Evolutionary conservation across 1,284 basidiomycete genomes (phyloP).

Genomic region (Ceratorhiza oryzae-sativae): DNA sequence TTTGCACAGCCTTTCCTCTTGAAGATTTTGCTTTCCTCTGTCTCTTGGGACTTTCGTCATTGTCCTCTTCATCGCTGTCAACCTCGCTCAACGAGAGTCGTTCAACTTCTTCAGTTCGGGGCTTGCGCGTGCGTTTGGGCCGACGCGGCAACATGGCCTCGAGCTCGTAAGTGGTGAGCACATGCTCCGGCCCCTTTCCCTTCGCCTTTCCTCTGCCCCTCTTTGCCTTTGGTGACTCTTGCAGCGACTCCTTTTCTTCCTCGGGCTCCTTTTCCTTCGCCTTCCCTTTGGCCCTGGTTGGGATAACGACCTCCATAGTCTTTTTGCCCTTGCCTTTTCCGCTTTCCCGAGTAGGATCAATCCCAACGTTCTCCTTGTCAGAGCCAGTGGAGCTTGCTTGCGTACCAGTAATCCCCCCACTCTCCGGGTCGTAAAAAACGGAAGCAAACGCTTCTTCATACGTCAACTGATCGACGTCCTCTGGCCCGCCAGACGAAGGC

Average conservation of each 20-base stretch:
- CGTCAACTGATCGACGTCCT: conserved; percentile 2
- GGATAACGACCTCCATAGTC: conserved; percentile 32
- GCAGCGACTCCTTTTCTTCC: background rate
- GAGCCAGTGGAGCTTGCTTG: conserved; percentile 5
- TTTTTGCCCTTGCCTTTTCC: conserved; percentile 1
- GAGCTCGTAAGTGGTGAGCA: conserved; percentile 33
- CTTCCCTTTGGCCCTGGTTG: conserved; percentile 14
- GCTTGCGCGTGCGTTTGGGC: conserved; percentile 13
- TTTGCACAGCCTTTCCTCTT: background rate
- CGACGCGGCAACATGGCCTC: conserved; percentile 33
- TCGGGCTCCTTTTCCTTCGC: background rate
- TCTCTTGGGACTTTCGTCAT: conserved; percentile 2
- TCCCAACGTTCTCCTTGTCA: conserved; percentile 7
- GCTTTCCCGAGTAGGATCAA: background rate
- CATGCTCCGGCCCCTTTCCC: background rate
- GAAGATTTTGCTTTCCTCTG: background rate
- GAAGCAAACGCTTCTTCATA: conserved; percentile 34
- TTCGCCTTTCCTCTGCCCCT: background rate
- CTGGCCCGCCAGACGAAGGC: conserved; percentile 21
- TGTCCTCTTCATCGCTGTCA: background rate
- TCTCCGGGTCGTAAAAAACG: conserved; percentile 7
- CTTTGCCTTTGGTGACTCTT: background rate
- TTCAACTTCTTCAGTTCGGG: background rate
- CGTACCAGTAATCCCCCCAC: background rate
- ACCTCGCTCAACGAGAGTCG: conserved; percentile 16